A percentile compares a stretch with the other conserved stretches of the same genome.
phyloP scores from a whole-genome alignment of 805 yeast genomes.

The Zygosaccharomyces rouxii region DNA sequence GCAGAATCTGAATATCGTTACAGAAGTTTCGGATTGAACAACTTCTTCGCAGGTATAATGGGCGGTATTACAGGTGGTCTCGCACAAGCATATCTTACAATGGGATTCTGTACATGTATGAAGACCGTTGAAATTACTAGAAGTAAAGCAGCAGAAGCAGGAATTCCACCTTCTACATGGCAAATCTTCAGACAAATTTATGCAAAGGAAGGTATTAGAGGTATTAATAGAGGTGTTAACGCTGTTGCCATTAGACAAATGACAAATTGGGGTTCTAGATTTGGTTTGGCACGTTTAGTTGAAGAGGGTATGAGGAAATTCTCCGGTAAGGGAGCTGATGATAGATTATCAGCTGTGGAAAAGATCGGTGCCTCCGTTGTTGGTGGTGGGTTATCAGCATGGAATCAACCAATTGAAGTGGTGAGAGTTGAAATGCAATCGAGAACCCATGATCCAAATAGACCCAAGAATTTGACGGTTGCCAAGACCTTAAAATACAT shows the following conservation, averaged over 20 bases:
- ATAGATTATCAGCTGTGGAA: conserved; percentile 66
- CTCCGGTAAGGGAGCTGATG: conserved; percentile 55
- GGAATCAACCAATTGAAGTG: conserved; percentile 99
- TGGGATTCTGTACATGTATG: conserved; percentile 99
- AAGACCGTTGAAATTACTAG: conserved; percentile 97
- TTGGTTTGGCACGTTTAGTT: conserved; percentile 86
- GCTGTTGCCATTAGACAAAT: conserved; percentile 98
- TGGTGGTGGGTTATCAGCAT: conserved; percentile 97
- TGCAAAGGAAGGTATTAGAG: conserved; percentile 81
- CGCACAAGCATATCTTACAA: conserved; percentile 91
- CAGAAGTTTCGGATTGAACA: conserved; percentile 56
- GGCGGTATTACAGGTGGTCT: conserved; percentile 97
- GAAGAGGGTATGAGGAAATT: conserved; percentile 72
- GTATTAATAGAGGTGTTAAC: conserved; percentile 96
- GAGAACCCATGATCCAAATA: conserved; percentile 86
- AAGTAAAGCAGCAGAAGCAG: conserved; percentile 56
- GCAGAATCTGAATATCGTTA: conserved; percentile 85
- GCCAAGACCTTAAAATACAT: conserved; percentile 74
- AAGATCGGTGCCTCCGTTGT: conserved; percentile 79
- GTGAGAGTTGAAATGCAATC: conserved; percentile 98
- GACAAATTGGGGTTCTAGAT: conserved; percentile 99
- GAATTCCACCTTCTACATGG: conserved; percentile 67
- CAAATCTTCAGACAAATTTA: conserved; percentile 83
- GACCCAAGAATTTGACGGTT: conserved; percentile 88
- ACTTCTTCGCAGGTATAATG: conserved; percentile 82